Evolutionary conservation across 768 basidiomycete genomes (phyloP).

Genomic region (Leccinum fibrillosum): DNA sequence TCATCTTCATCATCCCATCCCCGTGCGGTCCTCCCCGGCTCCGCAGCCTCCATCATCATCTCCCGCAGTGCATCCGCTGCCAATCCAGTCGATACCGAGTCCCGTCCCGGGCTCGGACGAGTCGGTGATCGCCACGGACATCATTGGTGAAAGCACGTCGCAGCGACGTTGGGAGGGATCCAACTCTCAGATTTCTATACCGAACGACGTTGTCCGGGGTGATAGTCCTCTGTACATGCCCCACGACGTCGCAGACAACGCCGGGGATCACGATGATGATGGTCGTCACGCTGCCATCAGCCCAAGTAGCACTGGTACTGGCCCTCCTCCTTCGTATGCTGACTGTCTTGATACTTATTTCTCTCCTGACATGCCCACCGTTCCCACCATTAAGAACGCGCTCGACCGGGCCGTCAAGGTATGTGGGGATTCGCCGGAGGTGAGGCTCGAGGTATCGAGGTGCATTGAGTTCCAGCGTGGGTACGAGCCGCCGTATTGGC

Average conservation of each 20-base stretch:
- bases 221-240: conserved; percentile 21
- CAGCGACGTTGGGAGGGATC: conserved; percentile 10
- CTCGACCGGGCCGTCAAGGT: conserved; percentile 22
- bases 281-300: not conserved
- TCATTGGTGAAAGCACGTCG: not conserved
- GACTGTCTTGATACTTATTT: conserved; percentile 4
- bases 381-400: conserved; percentile 10
- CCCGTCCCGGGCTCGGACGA: conserved; percentile 13
- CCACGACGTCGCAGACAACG: not conserved
- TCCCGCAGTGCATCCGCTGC: conserved; percentile 13
- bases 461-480: conserved; percentile 24
- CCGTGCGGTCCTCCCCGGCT: not conserved
- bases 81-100: conserved; percentile 17
- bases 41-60: not conserved
- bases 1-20: conserved; percentile 4
- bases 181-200: not conserved
- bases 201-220: conserved; percentile 12
- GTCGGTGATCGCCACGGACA: not conserved
- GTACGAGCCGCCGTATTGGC: conserved; percentile 30
- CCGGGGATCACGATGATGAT: no score
- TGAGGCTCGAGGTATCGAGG: conserved; percentile 20
- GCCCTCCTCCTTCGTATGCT: conserved; percentile 19
- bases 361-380: conserved; percentile 5
- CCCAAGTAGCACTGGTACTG: conserved; percentile 10
- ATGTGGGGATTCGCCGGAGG: conserved; percentile 15